Percentiles rank a stretch among this genome's conserved stretches.
Evolutionary conservation across 345 rosid genomes (phyloP).

Genomic region (Pugionium dolabratum): DNA sequence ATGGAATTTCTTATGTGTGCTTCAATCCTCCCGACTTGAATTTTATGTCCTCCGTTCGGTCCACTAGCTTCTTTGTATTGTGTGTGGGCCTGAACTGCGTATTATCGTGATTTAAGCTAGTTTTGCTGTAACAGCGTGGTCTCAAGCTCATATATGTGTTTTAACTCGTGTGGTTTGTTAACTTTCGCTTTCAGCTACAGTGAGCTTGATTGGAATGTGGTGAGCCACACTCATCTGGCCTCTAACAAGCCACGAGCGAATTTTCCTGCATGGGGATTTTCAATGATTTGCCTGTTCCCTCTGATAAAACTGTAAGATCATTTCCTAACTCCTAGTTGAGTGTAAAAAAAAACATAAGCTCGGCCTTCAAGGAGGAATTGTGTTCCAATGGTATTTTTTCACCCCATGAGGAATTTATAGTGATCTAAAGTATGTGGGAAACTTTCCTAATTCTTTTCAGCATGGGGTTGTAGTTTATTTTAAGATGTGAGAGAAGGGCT

Average conservation of each 20-base stretch:
- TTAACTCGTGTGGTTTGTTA: slow-evolving; percentile 15
- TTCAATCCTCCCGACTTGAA: slow-evolving; percentile 17
- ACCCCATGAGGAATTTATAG: not conserved
- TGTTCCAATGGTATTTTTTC: not conserved
- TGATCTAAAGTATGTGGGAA: not conserved
- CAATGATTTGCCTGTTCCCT: slow-evolving; percentile 87
- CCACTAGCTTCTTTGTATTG: slow-evolving; percentile 8
- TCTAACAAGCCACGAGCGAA: slow-evolving; percentile 29
- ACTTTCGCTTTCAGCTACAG: slow-evolving; percentile 24
- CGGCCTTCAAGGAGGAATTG: not conserved
- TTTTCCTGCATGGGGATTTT: slow-evolving; percentile 64
- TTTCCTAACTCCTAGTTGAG: slow-evolving; percentile 13
- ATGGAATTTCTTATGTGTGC: not conserved
- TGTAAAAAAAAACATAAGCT: not conserved
- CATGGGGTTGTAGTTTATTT: slow-evolving; percentile 10
- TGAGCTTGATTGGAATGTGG: slow-evolving; percentile 35
- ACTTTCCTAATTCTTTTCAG: slow-evolving; percentile 2
- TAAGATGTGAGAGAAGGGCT: slow-evolving; percentile 8
- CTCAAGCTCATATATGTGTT: slow-evolving; percentile 23
- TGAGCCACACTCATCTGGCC: slow-evolving; percentile 28
- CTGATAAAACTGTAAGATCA: slow-evolving; percentile 71
- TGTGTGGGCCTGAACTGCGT: too few species aligned
- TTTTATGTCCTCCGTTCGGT: not conserved
- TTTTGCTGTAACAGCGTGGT: not conserved
- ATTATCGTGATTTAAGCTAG: not conserved